Evolutionary conservation across 2,329 filamentous ascomycete genomes (phyloP).

Genomic region (Trichoderma koningiopsis): DNA sequence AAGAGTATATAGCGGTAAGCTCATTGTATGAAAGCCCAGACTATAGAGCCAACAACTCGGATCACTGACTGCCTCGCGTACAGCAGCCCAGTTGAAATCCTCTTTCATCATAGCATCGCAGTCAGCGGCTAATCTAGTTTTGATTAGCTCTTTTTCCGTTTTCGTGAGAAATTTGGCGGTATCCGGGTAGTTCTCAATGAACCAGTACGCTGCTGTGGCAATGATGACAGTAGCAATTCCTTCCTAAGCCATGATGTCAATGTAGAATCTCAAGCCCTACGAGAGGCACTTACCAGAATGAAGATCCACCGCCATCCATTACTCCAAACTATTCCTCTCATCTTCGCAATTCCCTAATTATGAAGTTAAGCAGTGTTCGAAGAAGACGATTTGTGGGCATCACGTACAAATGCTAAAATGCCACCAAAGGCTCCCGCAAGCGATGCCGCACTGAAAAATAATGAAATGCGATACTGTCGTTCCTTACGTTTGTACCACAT

Average conservation of each 20-base stretch:
- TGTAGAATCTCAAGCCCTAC: background rate
- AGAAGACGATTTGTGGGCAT: background rate
- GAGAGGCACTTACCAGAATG: constrained; percentile 49
- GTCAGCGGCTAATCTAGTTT: constrained; percentile 65
- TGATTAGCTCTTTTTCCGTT: constrained; percentile 59
- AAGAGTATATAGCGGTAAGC: constrained; percentile 60
- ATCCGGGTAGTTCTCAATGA: constrained; percentile 67
- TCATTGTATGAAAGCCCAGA: constrained; percentile 71
- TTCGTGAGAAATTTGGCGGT: constrained; percentile 60
- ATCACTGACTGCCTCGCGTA: constrained; percentile 64
- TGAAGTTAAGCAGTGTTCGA: background rate
- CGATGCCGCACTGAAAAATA: constrained; percentile 59
- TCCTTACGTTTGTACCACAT: constrained; percentile 60
- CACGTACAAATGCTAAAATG: constrained; percentile 54
- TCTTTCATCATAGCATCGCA: constrained; percentile 71
- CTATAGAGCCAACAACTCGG: constrained; percentile 75
- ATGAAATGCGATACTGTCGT: constrained; percentile 56
- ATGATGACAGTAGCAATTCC: constrained; percentile 58
- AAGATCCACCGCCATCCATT: constrained; percentile 64
- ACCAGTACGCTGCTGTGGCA: constrained; percentile 54
- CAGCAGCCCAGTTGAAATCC: constrained; percentile 67
- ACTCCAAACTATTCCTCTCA: constrained; percentile 54
- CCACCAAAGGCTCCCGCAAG: constrained; percentile 60
- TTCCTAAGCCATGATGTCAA: constrained; percentile 41
- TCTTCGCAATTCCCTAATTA: constrained; percentile 54